These are phyloP conservation scores for Scenedesmus sp. DNA, from an alignment of 163 green algal species.

Conservation along the genomic window DNA sequence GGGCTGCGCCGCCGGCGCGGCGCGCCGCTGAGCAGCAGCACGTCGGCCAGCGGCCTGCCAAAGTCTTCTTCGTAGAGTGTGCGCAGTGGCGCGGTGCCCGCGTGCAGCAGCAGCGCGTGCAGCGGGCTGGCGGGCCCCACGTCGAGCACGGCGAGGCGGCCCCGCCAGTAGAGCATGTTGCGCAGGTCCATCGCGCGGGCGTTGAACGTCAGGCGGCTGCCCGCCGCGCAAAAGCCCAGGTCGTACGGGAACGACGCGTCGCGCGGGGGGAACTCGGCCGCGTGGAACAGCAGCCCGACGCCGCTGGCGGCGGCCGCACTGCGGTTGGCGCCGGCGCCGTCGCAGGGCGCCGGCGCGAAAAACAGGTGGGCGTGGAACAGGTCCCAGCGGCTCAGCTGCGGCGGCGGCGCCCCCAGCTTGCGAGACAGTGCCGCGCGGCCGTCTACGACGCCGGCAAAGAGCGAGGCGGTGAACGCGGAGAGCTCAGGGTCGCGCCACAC, in stretches of 20 bases:
- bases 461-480: slow-evolving; percentile 12
- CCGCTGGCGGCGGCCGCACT: not conserved
- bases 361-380: slow-evolving; percentile 49
- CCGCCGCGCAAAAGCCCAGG: slow-evolving; percentile 37
- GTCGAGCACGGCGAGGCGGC: slow-evolving; percentile 44
- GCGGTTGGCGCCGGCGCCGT: not conserved
- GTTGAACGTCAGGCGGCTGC: slow-evolving; percentile 11
- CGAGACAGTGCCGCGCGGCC: not conserved
- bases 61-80: slow-evolving; percentile 50
- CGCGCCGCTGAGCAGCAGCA: slow-evolving; percentile 22
- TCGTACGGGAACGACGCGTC: slow-evolving; percentile 25
- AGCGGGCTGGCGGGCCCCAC: slow-evolving; percentile 29
- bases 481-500: not conserved
- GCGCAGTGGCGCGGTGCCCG: slow-evolving; percentile 22
- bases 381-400: slow-evolving; percentile 31
- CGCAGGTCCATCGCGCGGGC: slow-evolving; percentile 35
- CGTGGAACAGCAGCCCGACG: slow-evolving; percentile 46
- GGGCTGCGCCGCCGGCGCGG: not conserved
- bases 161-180: slow-evolving; percentile 46
- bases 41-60: slow-evolving; percentile 28
- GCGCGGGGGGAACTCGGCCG: slow-evolving; percentile 37
- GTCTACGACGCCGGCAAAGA: slow-evolving; percentile 12
- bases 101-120: slow-evolving; percentile 35
- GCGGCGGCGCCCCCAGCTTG: not conserved
- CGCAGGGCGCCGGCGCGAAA: not conserved